Base-by-base conservation (phyloP, 768 basidiomycete genomes). In the Cystofilobasidium bisporidii region DNA sequence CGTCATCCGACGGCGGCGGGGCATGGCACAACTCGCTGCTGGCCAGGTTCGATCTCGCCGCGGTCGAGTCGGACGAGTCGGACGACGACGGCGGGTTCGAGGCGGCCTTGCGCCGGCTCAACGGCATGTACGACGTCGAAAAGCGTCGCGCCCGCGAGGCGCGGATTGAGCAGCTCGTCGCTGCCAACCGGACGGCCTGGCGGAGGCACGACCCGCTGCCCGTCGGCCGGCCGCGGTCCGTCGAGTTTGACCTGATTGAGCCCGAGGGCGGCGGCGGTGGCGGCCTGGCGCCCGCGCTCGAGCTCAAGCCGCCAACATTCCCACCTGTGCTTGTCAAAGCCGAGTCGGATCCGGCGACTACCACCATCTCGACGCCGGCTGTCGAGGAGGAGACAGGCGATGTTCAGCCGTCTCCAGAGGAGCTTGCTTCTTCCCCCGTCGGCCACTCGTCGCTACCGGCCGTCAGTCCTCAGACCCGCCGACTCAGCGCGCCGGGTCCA, bases 41-140 rank as follows among this genome's bases (percentile, higher is more conserved):
- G 15, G 86, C 89, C 59, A 76, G 69, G 63, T 73, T 85, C 83
- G 45, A 78, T 24, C 68, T 72, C 41, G 74, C 73, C 0, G 72
- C 71, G 12, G 40, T 75, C 14, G 65, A 72, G 71, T 87, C 83
- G 69, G 85, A 88, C 63, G 85, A 89, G 6, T 87, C 82, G 28
- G 8, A 9, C 10, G 89, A 86, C 67, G 75, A 75, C 24, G 81
- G 78, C 22, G 71, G 72, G 1, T 86, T 88, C 22, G 89, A 91
- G 38, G 87, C 85, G 10, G 91, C 92, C 22, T 75, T 96, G 70
- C 80, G 82, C 28, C 80, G 87, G 17, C 81, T 96, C 45, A 91
- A 94, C 76, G 92, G 91, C 0, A 85, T 90, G 74, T 88, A 92
- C 63, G 89, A 90, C 75, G 82, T 82, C 0, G 80, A 84, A 69